phyloP scores from a whole-genome alignment of 768 basidiomycete genomes.

The Crassisporium funariophilum region DNA sequence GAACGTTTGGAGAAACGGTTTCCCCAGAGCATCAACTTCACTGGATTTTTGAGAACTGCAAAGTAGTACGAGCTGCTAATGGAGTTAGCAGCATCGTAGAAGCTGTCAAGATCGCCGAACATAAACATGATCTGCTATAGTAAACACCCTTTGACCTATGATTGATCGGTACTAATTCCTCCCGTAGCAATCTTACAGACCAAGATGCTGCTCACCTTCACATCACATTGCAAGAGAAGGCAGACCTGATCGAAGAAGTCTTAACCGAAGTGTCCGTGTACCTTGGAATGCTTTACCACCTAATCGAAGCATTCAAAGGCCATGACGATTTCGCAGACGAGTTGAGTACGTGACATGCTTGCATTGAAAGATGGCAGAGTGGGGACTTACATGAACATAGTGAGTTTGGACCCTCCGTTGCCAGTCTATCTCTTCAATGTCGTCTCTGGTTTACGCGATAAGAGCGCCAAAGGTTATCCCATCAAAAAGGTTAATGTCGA shows the following conservation, averaged over 20 bases:
- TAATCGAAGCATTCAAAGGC: constrained; percentile 91
- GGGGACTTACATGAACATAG: constrained; percentile 38
- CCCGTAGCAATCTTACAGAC: constrained; percentile 71
- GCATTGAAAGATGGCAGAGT: not conserved
- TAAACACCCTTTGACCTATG: constrained; percentile 28
- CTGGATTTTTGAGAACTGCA: constrained; percentile 94
- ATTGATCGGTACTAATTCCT: constrained; percentile 4
- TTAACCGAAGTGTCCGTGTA: constrained; percentile 93
- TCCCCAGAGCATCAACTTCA: constrained; percentile 94
- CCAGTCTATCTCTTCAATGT: constrained; percentile 91
- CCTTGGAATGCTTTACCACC: constrained; percentile 92
- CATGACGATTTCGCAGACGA: constrained; percentile 97
- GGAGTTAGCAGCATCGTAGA: constrained; percentile 82
- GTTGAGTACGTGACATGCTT: constrained; percentile 66
- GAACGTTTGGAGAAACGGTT: constrained; percentile 87
- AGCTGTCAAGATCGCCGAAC: constrained; percentile 86
- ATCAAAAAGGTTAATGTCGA: constrained; percentile 80
- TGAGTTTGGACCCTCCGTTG: constrained; percentile 93
- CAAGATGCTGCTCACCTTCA: constrained; percentile 71
- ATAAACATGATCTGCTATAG: constrained; percentile 86
- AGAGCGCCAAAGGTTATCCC: constrained; percentile 93
- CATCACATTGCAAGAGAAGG: constrained; percentile 68
- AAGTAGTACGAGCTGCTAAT: constrained; percentile 79
- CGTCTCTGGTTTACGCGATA: constrained; percentile 88
- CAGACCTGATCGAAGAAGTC: constrained; percentile 86